These are phyloP conservation scores for Chaetomium strumarium DNA, from an alignment of 2,329 filamentous ascomycete genomes.

Conservation along the genomic window DNA sequence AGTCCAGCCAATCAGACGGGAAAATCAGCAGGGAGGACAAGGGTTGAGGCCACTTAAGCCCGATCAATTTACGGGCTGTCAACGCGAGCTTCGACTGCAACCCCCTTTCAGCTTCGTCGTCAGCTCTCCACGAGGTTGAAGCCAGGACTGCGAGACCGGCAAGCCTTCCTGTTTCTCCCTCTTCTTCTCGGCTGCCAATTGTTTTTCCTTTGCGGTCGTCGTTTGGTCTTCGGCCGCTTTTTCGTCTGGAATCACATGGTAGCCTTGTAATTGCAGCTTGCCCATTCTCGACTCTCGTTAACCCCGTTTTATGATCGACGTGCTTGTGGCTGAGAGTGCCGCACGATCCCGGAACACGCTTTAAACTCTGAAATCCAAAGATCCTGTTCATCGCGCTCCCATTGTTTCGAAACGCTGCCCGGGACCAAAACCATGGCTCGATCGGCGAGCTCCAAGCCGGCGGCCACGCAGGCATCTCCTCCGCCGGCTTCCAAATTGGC, in stretches of 20 bases:
- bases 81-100: slow-evolving; percentile 19
- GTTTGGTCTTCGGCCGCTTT: slow-evolving; percentile 11
- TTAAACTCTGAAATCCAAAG: neutral
- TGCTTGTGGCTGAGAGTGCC: slow-evolving; percentile 15
- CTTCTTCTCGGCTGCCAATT: slow-evolving; percentile 4
- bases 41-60: slow-evolving; percentile 25
- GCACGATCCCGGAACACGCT: slow-evolving; percentile 4
- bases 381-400: neutral
- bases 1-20: neutral
- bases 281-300: slow-evolving; percentile 40
- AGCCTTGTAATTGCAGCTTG: slow-evolving; percentile 37
- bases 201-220: slow-evolving; percentile 16
- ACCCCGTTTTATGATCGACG: slow-evolving; percentile 21
- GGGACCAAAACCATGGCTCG: slow-evolving; percentile 36
- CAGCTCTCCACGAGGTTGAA: slow-evolving; percentile 15
- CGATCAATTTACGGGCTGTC: slow-evolving; percentile 20
- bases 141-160: slow-evolving; percentile 14
- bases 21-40: neutral
- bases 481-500: slow-evolving; percentile 7
- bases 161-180: slow-evolving; percentile 10
- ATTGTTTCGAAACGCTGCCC: neutral
- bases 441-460: slow-evolving; percentile 34
- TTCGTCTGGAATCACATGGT: slow-evolving; percentile 23
- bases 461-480: slow-evolving; percentile 24
- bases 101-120: slow-evolving; percentile 16